Conservation (phyloP, 2,329 filamentous ascomycete genomes). For the Ceratocystis papillata region DNA sequence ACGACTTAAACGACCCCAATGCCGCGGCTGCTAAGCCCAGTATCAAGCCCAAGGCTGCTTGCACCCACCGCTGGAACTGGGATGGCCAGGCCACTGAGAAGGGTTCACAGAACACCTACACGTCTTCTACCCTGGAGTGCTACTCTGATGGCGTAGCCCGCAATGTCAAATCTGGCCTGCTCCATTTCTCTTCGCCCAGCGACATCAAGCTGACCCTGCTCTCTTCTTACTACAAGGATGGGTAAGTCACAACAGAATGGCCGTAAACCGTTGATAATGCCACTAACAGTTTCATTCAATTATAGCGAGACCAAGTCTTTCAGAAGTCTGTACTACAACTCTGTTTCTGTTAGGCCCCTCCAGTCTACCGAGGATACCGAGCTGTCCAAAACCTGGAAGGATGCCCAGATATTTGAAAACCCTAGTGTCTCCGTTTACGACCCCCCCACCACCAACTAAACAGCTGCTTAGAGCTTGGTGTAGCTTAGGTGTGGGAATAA, state of each 20-base stretch:
- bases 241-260: neutral
- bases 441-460: neutral
- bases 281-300: neutral
- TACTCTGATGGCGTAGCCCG: constrained; percentile 15
- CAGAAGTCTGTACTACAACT: constrained; percentile 14
- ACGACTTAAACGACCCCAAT: constrained; percentile 18
- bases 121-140: constrained; percentile 21
- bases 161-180: constrained; percentile 13
- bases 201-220: constrained; percentile 16
- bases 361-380: neutral
- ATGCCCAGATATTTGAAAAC: neutral
- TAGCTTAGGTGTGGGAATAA: neutral
- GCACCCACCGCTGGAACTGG: constrained; percentile 27
- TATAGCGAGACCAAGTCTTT: constrained; percentile 4
- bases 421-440: constrained; percentile 6
- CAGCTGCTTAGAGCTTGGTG: neutral
- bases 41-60: constrained; percentile 16
- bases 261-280: neutral
- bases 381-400: neutral
- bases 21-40: neutral
- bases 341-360: neutral
- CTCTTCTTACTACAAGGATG: constrained; percentile 11
- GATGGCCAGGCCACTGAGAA: constrained; percentile 26
- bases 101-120: constrained; percentile 29
- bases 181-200: constrained; percentile 9